Evolutionary conservation across 1,284 basidiomycete genomes (phyloP).

Genomic region (Trametes pubescens): DNA sequence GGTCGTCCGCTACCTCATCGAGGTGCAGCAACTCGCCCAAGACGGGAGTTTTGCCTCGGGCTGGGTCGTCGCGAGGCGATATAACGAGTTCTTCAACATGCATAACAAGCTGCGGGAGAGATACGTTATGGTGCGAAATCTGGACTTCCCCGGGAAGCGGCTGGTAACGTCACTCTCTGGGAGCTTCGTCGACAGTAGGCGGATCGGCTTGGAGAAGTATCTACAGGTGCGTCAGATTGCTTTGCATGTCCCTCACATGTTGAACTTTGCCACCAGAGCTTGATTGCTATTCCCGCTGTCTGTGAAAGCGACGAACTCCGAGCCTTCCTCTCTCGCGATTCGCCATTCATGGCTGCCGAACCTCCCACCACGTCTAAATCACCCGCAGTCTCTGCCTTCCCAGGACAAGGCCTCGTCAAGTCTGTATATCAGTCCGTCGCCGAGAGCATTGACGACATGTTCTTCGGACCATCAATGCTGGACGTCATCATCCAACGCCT

Average conservation of each 20-base stretch:
- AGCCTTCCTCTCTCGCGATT: slow-evolving; percentile 88
- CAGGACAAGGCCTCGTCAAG: slow-evolving; percentile 80
- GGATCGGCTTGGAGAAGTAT: slow-evolving; percentile 86
- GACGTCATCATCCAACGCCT: slow-evolving; percentile 92
- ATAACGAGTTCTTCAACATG: slow-evolving; percentile 93
- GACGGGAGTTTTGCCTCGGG: slow-evolving; percentile 82
- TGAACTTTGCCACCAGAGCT: slow-evolving; percentile 54
- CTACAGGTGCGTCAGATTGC: slow-evolving; percentile 68
- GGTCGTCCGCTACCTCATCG: slow-evolving; percentile 92
- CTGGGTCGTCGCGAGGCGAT: slow-evolving; percentile 92
- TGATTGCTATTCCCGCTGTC: slow-evolving; percentile 77
- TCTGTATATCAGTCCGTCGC: slow-evolving; percentile 89
- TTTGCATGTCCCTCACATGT: slow-evolving; percentile 9
- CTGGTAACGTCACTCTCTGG: slow-evolving; percentile 85
- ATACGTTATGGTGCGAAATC: slow-evolving; percentile 67
- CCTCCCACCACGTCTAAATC: slow-evolving; percentile 48
- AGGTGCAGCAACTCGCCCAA: slow-evolving; percentile 84
- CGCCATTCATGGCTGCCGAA: slow-evolving; percentile 73
- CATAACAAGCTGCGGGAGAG: slow-evolving; percentile 85
- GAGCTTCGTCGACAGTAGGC: slow-evolving; percentile 84
- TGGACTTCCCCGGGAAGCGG: slow-evolving; percentile 93
- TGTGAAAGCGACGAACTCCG: slow-evolving; percentile 88
- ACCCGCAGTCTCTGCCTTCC: slow-evolving; percentile 52
- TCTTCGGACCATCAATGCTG: slow-evolving; percentile 92
- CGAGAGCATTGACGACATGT: slow-evolving; percentile 92